Conservation (phyloP, 192 early-diverging fungal species). For the Coemansia sp. region DNA sequence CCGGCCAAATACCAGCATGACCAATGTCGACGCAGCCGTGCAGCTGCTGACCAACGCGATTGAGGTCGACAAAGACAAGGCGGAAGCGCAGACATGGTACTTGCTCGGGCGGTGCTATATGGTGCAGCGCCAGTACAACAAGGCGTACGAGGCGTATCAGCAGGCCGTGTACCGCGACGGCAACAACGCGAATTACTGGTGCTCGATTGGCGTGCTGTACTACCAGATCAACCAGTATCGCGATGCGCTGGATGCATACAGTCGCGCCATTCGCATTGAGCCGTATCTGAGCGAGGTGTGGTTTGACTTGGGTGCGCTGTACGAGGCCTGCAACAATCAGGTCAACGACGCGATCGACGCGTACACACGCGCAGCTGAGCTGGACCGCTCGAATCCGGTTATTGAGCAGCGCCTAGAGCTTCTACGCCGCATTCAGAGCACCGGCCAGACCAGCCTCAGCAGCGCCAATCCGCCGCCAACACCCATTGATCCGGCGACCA, state of each 20-base stretch:
- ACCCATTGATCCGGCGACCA: constrained; percentile 43
- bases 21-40: constrained; percentile 81
- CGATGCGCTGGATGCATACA: constrained; percentile 97
- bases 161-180: constrained; percentile 93
- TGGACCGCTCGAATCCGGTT: constrained; percentile 83
- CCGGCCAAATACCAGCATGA: constrained; percentile 74
- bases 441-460: constrained; percentile 30
- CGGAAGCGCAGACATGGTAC: constrained; percentile 93
- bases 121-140: constrained; percentile 88
- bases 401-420: constrained; percentile 73
- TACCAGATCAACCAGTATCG: constrained; percentile 92
- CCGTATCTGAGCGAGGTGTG: constrained; percentile 95
- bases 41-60: constrained; percentile 78
- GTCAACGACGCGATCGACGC: constrained; percentile 95
- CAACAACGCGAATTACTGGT: constrained; percentile 96
- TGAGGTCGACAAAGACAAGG: constrained; percentile 72
- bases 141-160: constrained; percentile 97
- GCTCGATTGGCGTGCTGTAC: constrained; percentile 97
- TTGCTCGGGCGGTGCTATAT: constrained; percentile 94
- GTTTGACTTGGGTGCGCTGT: constrained; percentile 94
- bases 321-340: constrained; percentile 98
- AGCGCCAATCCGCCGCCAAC: constrained; percentile 28
- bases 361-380: constrained; percentile 86
- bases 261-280: constrained; percentile 87
- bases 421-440: constrained; percentile 43